These are phyloP conservation scores for Ehretia macrophylla DNA, from an alignment of 257 asterid genomes.

Conservation along the genomic window DNA sequence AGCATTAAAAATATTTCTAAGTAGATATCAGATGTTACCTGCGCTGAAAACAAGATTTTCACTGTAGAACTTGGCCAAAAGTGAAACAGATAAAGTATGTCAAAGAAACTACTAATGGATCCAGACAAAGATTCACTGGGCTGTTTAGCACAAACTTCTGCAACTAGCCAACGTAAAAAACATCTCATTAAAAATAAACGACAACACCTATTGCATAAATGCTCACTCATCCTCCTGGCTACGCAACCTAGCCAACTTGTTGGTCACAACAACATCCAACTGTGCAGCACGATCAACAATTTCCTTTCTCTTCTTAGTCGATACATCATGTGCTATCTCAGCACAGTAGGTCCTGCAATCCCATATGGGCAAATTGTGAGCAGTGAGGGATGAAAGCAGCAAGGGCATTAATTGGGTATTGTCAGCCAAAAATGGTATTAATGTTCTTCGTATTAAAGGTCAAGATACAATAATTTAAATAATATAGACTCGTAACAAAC, in stretches of 20 bases:
- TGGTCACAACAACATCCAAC: slow-evolving; percentile 43
- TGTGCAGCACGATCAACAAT: slow-evolving; percentile 47
- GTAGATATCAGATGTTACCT: neutral
- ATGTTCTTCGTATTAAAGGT: too few species aligned
- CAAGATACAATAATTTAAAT: neutral
- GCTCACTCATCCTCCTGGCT: slow-evolving; percentile 48
- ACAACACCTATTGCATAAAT: neutral
- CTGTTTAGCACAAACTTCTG: slow-evolving; percentile 1
- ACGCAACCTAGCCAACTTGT: slow-evolving; percentile 47
- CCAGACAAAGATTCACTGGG: neutral
- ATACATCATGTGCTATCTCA: slow-evolving; percentile 41
- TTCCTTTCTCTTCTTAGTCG: slow-evolving; percentile 43
- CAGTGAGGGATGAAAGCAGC: too few species aligned
- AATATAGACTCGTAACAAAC: neutral
- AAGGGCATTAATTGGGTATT: too few species aligned
- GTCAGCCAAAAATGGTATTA: too few species aligned
- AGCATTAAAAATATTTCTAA: too few species aligned
- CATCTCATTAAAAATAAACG: neutral
- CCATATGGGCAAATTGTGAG: neutral
- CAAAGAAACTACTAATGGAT: neutral
- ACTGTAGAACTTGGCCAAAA: neutral
- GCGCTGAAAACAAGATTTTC: neutral
- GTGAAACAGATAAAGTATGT: neutral
- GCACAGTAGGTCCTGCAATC: slow-evolving; percentile 51
- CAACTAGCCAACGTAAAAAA: slow-evolving; percentile 4